Base-by-base conservation (phyloP, 805 yeast species). In the Starmerella sirachaensis region DNA sequence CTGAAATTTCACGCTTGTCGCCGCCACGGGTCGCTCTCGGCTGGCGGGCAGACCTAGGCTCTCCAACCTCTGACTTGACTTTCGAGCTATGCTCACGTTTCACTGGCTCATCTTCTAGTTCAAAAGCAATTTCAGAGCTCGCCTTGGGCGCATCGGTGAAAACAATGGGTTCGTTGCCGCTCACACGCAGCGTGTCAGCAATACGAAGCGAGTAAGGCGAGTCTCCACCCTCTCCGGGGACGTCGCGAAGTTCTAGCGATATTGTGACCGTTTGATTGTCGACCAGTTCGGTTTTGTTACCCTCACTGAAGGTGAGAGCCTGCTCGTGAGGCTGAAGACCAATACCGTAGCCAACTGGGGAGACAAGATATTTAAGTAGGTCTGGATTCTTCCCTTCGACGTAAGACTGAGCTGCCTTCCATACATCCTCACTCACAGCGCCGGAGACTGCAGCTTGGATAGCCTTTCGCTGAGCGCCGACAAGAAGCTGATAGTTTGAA, bases 271-370 rank as follows among this genome's bases (percentile, higher is more conserved):
- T 75, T 50, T 83, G 76, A 29, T 86, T 88, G 42, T 76, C 78
- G 41, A 68, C 68, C 35, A 88, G 62, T 17, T 57, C 61, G 48
- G 88, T 67, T 10, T 77, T 80, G 56, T 74, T 79, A 52, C 81
- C 85, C 18, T 72, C 67, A 53, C 79, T 81, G 37, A 88, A 63
- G 13, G 84, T 66, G 46, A 81, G 73, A 2, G 77, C 63, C 0
- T 86, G 68, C 57, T 85, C 95, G 59, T 93, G 71, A 54, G 82
- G 83, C 53, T 84, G 95, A 44, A 88, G 69, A 42, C 97, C 97
- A 40, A 82, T 77, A 40, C 82, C 65, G 71, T 91, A 82, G 37
- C 97, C 97, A 46, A 78, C 70, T 33, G 85, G 68, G 48, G 85
- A 78, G 50, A 71, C 64, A 18, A 62, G 53, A 16, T 17, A 29